These are phyloP conservation scores for Trichosporon sp. DNA, from an alignment of 1,284 basidiomycete species.

Conservation along the genomic window DNA sequence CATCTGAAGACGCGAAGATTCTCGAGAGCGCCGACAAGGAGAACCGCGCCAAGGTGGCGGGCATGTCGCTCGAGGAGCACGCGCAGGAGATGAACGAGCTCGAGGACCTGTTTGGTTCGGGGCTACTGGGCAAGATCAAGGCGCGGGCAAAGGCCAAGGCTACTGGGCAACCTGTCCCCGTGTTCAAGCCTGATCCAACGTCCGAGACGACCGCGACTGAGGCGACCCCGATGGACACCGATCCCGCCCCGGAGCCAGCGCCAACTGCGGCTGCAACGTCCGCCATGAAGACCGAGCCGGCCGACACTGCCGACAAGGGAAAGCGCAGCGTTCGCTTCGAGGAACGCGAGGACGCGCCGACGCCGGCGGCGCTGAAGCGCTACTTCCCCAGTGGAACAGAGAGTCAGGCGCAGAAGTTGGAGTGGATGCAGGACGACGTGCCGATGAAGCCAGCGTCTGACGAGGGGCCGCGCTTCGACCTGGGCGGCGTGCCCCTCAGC, in stretches of 20 bases:
- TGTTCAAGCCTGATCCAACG: not conserved
- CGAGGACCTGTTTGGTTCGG: constrained; percentile 62
- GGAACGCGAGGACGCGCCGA: constrained; percentile 52
- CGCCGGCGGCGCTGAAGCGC: constrained; percentile 72
- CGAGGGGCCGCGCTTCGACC: constrained; percentile 59
- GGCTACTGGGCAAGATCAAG: constrained; percentile 59
- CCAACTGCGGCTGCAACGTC: not conserved
- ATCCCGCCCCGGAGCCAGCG: not conserved
- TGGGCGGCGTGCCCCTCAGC: constrained; percentile 64
- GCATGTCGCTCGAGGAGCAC: constrained; percentile 60
- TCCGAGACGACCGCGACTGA: too few relatives aligned
- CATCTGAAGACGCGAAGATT: constrained; percentile 15
- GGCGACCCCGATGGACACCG: not conserved
- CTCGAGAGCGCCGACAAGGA: constrained; percentile 12
- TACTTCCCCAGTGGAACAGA: constrained; percentile 70
- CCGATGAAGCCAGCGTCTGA: constrained; percentile 22
- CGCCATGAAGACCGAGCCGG: not conserved
- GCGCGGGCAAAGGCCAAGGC: constrained; percentile 27
- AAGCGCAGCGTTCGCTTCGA: constrained; percentile 17
- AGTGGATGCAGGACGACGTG: constrained; percentile 57
- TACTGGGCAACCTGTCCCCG: not conserved
- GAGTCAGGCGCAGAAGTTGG: constrained; percentile 59
- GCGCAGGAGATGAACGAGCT: constrained; percentile 61
- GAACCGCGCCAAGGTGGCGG: constrained; percentile 52
- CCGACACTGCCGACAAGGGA: not conserved